Conservation (phyloP, 2,329 filamentous ascomycete genomes). For the Fusarium neocosmosporiellum region DNA sequence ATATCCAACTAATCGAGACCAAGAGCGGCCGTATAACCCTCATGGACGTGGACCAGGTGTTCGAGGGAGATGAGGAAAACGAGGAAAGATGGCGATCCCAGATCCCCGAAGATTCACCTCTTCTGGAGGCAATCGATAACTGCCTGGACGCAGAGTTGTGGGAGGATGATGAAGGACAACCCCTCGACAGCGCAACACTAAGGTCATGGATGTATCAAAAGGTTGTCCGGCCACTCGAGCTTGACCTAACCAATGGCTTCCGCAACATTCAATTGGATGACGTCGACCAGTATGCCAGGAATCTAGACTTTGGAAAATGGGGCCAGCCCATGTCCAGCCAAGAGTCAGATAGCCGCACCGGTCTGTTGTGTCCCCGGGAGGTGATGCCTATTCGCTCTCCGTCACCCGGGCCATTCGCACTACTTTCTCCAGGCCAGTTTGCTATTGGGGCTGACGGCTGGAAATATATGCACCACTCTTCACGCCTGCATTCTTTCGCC, state of each 20-base stretch:
- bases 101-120: conserved; percentile 6
- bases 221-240: not conserved
- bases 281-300: not conserved
- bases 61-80: conserved; percentile 1
- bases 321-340: not conserved
- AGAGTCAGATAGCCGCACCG: not conserved
- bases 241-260: not conserved
- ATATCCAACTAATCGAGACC: not conserved
- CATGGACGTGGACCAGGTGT: conserved; percentile 9
- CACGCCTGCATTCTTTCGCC: not conserved
- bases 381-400: not conserved
- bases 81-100: conserved; percentile 7
- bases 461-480: not conserved
- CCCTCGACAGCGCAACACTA: not conserved
- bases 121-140: conserved; percentile 4
- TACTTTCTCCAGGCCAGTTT: not conserved
- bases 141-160: conserved; percentile 7
- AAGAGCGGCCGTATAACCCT: not conserved
- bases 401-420: not conserved
- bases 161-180: not conserved
- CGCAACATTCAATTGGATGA: not conserved
- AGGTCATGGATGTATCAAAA: not conserved
- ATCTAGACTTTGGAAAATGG: not conserved
- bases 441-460: not conserved
- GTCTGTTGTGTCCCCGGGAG: not conserved